Evolutionary conservation across 164 flowering plant species (phyloP), one percentile per base, ranked within the genome.

Genomic region (Stephania japonica): DNA sequence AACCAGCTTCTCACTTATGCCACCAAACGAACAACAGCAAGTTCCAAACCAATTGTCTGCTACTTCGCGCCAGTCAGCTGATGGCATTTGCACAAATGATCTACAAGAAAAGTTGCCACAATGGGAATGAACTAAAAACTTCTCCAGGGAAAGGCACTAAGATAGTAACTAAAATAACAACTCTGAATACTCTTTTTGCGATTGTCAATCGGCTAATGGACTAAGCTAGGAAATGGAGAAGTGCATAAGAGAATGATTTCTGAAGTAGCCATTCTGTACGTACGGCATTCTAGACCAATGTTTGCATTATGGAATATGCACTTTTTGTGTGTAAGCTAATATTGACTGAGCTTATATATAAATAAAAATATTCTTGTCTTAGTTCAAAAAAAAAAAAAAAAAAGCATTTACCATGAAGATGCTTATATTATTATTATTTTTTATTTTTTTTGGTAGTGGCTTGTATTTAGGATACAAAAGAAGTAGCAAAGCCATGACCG

Each of bases 31-130:
- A 80, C 99, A 93, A 75, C 99, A 95, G 80, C 98, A 93, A 69
- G 80, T 76, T 65, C 97, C 99, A 85, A 95, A 95, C 99, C 99
- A 95, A 75, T 93, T 95, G 77, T 95, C 98, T 75, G 99, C 98
- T 56, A 77, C 88, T 78, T 95, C 99, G 71, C 86, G 87, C 98
- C 99, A 95, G 76, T 95, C 82, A 47, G 82, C 81, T 50, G 99
- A 93, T 72, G 98, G 99, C 89, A 88, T 83, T 78, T 95, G 97
- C 75, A 81, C 80, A 75, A 90, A 91, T 68, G 70, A 53, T 73
- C 99, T 94, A 81, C 72, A 82, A 9, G 44, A 47, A 72, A 32
- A 76, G 69, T 49, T 25, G 13, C 23, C 49, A 8, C 16, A 69
- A 32, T 68, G 13, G 18, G 4, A 32, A 4, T 32, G 38, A n/a